Conservation (phyloP, 2,329 filamentous ascomycete species). For the Leptographium radiaticola region DNA sequence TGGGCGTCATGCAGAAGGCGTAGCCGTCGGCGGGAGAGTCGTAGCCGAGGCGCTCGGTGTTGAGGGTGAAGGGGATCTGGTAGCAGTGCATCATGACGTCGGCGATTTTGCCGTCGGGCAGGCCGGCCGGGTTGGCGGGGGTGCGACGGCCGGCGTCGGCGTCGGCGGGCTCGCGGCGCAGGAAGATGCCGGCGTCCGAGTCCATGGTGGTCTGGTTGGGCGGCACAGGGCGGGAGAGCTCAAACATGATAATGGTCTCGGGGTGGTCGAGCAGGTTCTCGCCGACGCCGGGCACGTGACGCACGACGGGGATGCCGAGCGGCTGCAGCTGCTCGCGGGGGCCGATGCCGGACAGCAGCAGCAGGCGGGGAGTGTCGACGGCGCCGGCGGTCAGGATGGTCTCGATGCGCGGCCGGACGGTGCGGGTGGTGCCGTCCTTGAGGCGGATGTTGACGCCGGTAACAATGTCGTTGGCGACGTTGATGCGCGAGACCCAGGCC, state of each 20-base stretch:
- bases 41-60: slow-evolving; percentile 70
- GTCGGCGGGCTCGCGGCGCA: slow-evolving; percentile 62
- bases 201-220: slow-evolving; percentile 80
- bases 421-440: slow-evolving; percentile 32
- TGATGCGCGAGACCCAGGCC: slow-evolving; percentile 74
- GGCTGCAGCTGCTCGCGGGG: slow-evolving; percentile 37
- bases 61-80: slow-evolving; percentile 83
- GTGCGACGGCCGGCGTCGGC: slow-evolving; percentile 46
- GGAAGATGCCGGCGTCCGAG: slow-evolving; percentile 78
- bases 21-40: slow-evolving; percentile 41
- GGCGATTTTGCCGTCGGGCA: slow-evolving; percentile 58
- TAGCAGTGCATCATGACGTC: slow-evolving; percentile 97
- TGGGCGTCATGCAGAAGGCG: slow-evolving; percentile 88
- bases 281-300: slow-evolving; percentile 45
- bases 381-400: slow-evolving; percentile 71
- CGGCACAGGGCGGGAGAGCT: slow-evolving; percentile 65
- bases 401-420: slow-evolving; percentile 56
- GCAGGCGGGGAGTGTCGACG: slow-evolving; percentile 62
- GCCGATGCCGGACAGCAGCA: slow-evolving; percentile 45
- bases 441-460: slow-evolving; percentile 58
- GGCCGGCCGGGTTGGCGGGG: slow-evolving; percentile 32
- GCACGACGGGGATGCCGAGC: slow-evolving; percentile 42
- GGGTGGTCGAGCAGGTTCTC: slow-evolving; percentile 50
- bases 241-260: slow-evolving; percentile 53
- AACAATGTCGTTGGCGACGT: slow-evolving; percentile 49